Evolutionary conservation across 2,329 filamentous ascomycete species (phyloP).

Genomic region (Talaromyces rugulosus): DNA sequence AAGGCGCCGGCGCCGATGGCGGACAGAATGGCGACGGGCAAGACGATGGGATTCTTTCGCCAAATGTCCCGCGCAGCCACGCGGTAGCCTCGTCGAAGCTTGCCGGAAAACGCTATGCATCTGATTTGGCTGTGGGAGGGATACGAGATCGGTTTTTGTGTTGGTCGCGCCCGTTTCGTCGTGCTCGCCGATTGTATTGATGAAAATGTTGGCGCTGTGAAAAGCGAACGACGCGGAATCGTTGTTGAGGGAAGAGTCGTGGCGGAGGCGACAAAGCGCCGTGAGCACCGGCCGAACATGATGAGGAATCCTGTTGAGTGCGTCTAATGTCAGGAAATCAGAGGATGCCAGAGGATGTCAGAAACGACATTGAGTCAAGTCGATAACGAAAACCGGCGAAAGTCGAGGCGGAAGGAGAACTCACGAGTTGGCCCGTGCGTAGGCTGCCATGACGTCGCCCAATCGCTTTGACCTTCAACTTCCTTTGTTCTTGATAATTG

Average conservation of each 20-base stretch:
- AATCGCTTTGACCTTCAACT: not conserved
- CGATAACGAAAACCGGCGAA: not conserved
- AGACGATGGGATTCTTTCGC: constrained; percentile 40
- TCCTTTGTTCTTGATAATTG: not conserved
- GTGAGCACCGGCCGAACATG: constrained; percentile 25
- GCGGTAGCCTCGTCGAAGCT: constrained; percentile 29
- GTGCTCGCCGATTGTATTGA: not conserved
- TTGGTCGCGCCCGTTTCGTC: not conserved
- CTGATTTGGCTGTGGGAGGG: constrained; percentile 7
- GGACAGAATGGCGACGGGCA: constrained; percentile 38
- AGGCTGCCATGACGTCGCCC: not conserved
- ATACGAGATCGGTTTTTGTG: not conserved
- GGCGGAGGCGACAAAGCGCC: constrained; percentile 19
- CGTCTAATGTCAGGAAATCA: not conserved
- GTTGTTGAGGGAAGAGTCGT: constrained; percentile 4
- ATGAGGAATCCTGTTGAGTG: not conserved
- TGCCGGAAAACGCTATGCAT: constrained; percentile 24
- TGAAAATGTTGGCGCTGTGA: not conserved
- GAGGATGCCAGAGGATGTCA: not conserved
- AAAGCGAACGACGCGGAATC: constrained; percentile 7
- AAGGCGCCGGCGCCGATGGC: constrained; percentile 29
- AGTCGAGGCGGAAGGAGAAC: not conserved
- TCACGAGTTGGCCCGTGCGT: not conserved
- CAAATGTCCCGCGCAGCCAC: constrained; percentile 36
- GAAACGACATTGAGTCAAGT: not conserved